Base-by-base conservation (phyloP, 2,329 filamentous ascomycete species). In the Alternaria triticimaculans region DNA sequence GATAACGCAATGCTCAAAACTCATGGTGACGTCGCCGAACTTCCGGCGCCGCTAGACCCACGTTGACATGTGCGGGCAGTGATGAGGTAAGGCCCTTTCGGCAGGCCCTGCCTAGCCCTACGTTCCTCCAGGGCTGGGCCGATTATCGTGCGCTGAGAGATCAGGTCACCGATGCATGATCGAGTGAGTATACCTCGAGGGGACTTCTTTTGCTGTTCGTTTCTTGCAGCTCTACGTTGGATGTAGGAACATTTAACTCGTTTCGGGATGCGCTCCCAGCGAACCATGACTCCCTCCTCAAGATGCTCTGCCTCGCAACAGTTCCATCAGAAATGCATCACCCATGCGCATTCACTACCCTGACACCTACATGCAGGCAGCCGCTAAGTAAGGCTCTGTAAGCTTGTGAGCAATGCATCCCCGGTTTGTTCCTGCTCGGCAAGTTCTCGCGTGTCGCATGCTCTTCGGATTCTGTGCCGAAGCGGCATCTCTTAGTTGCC, bases 21-120 rank as follows among this genome's bases (percentile, higher is more conserved):
- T 67, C 67, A 76, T 77, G 62, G 76, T 79, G 77, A 79, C 77
- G 77, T 79, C 76, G 77, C 75, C 76, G 76, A 76, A 54, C 55
- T 70, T 69, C 73, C 74, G 63, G 63, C 67, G 64, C 70, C 70
- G 70, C 62, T 72, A 67, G 64, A 58, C 62, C 49, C 55, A 58
- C 58, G 20, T 28, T 48, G 21, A 46, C 53, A 61, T 55, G 46
- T 55, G 56, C 53, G 61, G 59, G 57, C 21, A 46, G 15, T 62
- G 65, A 69, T 73, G 65, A 73, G 69, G 70, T 72, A 72, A 72
- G 62, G 60, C 30, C 55, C 55, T 41, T 63, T 74, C 73, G 70
- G 75, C 73, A 69, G 65, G 53, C 67, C 64, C 65, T 70, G 72
- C 61, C 64, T 64, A 50, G 55, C 57, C 55, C 58, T 51, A 43